Base-by-base conservation (phyloP, 371 early-diverging fungal species). In the Syncephalastrum racemosum region DNA sequence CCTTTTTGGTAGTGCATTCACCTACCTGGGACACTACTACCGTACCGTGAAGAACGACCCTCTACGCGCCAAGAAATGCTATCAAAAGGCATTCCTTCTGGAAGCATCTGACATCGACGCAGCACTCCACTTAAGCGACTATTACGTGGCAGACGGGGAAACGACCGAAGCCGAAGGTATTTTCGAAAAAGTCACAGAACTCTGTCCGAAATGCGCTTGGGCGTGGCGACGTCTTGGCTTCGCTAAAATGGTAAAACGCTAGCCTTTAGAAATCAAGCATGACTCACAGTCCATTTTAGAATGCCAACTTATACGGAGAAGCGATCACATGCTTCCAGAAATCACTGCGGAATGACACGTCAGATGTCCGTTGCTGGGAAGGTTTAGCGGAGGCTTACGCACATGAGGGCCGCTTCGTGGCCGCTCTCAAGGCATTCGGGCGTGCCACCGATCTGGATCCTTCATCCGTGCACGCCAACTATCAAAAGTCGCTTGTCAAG, bases 381-480 rank as follows among this genome's bases (percentile, higher is more conserved):
- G 94, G 92, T 4, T 77, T 97, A 23, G 94, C 88, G 10, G 93
- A 94, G 60, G 85, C 90, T 0, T 97, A 97, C 63, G 66, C 81
- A n/a, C 75, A 79, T 22, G 90, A 90, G 54, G 97, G 97, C 4
- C 88, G 95, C 23, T 90, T 84, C 67, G 82, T 85, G 41, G 92
- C 97, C 0, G 85, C 93, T 0, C 66, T 83, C 51, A 92, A 88
- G 57, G 96, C 94, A 0, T 90, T 92, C 59, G 79, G 68, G 12
- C 81, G 91, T 22, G 89, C 88, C 5, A 73, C 77, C 5, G 88
- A 90, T 14, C 77, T 95, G 1, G 79, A 83, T 15, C 84, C 89
- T 1, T 53, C 59, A 0, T 73, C 84, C 0, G 58, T 81, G 3
- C 73, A 70, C 50, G 75, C 80, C 13, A 52, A 74, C 24, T 81